These are phyloP conservation scores for Aspergillus olivimuriae DNA, from an alignment of 495 filamentous ascomycete species.

Conservation along the genomic window DNA sequence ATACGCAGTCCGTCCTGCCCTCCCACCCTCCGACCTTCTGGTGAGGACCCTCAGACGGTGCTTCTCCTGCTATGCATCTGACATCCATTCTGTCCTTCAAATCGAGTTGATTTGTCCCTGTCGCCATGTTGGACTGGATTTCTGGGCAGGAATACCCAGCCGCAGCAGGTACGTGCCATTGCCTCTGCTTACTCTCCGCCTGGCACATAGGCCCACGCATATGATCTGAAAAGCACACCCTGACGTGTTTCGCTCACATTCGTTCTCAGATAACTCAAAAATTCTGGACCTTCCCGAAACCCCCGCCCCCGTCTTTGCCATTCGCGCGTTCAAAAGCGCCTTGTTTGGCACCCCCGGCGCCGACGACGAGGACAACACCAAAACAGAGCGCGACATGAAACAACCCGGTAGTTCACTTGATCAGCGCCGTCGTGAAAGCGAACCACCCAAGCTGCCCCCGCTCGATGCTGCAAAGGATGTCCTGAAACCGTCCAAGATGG, in stretches of 20 bases:
- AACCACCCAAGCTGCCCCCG: slow-evolving; percentile 13
- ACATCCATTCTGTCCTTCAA: slow-evolving; percentile 2
- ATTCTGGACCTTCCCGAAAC: slow-evolving; percentile 72
- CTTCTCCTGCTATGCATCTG: slow-evolving; percentile 13
- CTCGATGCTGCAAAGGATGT: slow-evolving; percentile 19
- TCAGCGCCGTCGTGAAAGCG: slow-evolving; percentile 19
- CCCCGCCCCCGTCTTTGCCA: slow-evolving; percentile 87
- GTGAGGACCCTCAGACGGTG: no score
- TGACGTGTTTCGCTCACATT: slow-evolving; percentile 12
- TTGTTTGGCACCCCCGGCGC: slow-evolving; percentile 79
- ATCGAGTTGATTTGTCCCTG: slow-evolving; percentile 12
- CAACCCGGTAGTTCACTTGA: slow-evolving; percentile 12
- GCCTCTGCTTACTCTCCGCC: no score
- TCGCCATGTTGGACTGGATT: slow-evolving; percentile 28
- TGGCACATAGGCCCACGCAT: no score
- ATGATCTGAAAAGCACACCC: no score
- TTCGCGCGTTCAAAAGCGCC: slow-evolving; percentile 85
- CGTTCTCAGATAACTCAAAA: slow-evolving; percentile 29
- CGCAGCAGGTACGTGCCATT: slow-evolving; percentile 25
- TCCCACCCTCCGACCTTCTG: slow-evolving; percentile 1
- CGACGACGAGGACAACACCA: slow-evolving; percentile 32
- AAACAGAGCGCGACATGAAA: slow-evolving; percentile 10
- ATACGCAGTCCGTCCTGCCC: slow-evolving; percentile 1
- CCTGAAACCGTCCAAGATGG: slow-evolving; percentile 17
- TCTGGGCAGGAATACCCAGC: slow-evolving; percentile 19